Evolutionary conservation across 2,329 filamentous ascomycete species (phyloP).

Genomic region (Dactylellina haptotyla): DNA sequence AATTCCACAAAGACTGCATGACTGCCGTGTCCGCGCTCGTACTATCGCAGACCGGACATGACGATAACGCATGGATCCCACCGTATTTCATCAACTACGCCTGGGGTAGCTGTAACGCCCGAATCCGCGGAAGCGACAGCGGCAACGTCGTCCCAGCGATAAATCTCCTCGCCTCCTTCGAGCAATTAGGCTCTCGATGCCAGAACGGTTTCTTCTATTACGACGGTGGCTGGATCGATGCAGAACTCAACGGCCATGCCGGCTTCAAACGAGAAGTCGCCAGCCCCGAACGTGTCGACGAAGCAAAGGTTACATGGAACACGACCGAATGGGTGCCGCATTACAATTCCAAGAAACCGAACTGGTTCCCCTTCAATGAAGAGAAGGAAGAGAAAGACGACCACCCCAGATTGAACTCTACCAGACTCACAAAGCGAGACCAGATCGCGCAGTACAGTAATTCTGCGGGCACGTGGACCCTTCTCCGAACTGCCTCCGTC

Average conservation of each 20-base stretch:
- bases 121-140: slow-evolving; percentile 6
- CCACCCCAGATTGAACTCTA: not conserved
- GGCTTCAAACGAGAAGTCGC: slow-evolving; percentile 6
- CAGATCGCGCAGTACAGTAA: not conserved
- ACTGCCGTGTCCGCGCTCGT: not conserved
- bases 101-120: slow-evolving; percentile 20
- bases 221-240: slow-evolving; percentile 16
- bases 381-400: not conserved
- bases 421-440: slow-evolving; percentile 3
- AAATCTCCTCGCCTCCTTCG: slow-evolving; percentile 19
- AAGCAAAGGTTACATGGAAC: slow-evolving; percentile 4
- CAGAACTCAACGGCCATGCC: slow-evolving; percentile 16
- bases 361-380: slow-evolving; percentile 1
- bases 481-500: not conserved
- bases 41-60: slow-evolving; percentile 11
- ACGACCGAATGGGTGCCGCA: slow-evolving; percentile 13
- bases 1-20: slow-evolving; percentile 31
- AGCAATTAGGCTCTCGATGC: slow-evolving; percentile 18
- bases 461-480: not conserved
- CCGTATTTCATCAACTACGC: not conserved
- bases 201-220: slow-evolving; percentile 32
- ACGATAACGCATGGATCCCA: slow-evolving; percentile 21
- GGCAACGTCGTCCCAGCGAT: slow-evolving; percentile 21
- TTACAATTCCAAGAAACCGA: slow-evolving; percentile 1
- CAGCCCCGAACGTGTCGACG: not conserved